A percentile compares a stretch with the other conserved stretches of the same genome.
phyloP scores from a whole-genome alignment of 768 basidiomycete genomes.

The Tulasnella sp. region DNA sequence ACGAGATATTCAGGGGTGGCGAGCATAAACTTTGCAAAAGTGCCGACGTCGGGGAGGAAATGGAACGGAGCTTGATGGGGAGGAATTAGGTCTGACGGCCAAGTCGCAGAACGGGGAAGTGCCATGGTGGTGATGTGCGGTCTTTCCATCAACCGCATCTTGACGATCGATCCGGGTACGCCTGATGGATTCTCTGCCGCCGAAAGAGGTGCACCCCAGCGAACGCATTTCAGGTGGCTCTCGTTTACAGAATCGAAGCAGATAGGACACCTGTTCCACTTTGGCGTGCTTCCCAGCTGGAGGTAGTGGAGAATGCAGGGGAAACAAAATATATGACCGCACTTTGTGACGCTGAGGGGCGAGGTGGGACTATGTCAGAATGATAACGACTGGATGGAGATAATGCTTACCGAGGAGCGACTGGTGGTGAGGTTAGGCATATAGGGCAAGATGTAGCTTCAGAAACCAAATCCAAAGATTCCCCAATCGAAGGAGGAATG shows the following conservation, averaged over 20 bases:
- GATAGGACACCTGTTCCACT: constrained; percentile 90
- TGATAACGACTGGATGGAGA: not conserved
- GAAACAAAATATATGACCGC: constrained; percentile 95
- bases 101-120: constrained; percentile 77
- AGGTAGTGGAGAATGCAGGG: constrained; percentile 89
- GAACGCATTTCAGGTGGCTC: constrained; percentile 83
- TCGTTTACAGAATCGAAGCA: constrained; percentile 90
- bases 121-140: constrained; percentile 93
- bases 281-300: constrained; percentile 62
- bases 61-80: constrained; percentile 92
- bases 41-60: constrained; percentile 83
- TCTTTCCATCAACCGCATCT: constrained; percentile 82
- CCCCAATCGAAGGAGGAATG: constrained; percentile 45
- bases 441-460: constrained; percentile 73
- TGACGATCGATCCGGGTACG: constrained; percentile 29
- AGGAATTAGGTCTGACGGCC: constrained; percentile 87
- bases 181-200: not conserved
- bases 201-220: constrained; percentile 42
- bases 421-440: constrained; percentile 72
- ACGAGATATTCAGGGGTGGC: constrained; percentile 80
- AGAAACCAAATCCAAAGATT: constrained; percentile 48
- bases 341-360: constrained; percentile 64
- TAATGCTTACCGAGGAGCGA: constrained; percentile 49
- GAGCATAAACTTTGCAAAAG: constrained; percentile 90
- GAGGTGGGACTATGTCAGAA: not conserved